These are phyloP conservation scores for Ambrosiella cleistominuta DNA, from an alignment of 2,329 filamentous ascomycete genomes.

Conservation along the genomic window DNA sequence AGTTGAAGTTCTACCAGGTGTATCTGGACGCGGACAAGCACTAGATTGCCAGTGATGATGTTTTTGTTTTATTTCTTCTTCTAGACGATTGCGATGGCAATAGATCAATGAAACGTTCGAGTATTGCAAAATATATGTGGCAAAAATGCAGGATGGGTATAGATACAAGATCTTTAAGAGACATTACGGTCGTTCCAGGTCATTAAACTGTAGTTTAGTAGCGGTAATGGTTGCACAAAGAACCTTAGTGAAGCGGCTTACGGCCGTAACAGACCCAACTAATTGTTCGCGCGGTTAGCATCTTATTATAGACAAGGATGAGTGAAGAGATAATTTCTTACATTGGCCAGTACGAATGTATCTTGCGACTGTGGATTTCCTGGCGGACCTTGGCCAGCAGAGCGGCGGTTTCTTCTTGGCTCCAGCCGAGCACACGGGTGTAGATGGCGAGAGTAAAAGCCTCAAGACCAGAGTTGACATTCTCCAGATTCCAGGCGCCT, in stretches of 20 bases:
- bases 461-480: constrained; percentile 16
- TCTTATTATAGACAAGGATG: neutral
- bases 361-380: constrained; percentile 18
- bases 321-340: constrained; percentile 14
- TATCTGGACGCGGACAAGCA: constrained; percentile 23
- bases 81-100: too few relatives aligned
- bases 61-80: neutral
- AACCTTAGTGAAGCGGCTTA: neutral
- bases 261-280: constrained; percentile 2
- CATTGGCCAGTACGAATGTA: constrained; percentile 21
- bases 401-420: constrained; percentile 17
- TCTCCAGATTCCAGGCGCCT: constrained; percentile 18
- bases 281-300: neutral
- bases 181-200: constrained; percentile 1
- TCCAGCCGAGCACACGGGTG: constrained; percentile 20
- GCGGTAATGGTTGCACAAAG: too few relatives aligned
- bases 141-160: neutral
- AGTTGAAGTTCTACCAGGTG: constrained; percentile 35
- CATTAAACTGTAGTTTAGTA: neutral
- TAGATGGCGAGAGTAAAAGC: constrained; percentile 20
- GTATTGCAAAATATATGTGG: too few relatives aligned
- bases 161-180: neutral
- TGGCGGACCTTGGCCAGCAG: constrained; percentile 18
- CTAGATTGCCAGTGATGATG: neutral
- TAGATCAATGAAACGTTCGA: too few relatives aligned